phyloP scores from a whole-genome alignment of 495 filamentous ascomycete genomes.

The Beverwykella pulmonaria region DNA sequence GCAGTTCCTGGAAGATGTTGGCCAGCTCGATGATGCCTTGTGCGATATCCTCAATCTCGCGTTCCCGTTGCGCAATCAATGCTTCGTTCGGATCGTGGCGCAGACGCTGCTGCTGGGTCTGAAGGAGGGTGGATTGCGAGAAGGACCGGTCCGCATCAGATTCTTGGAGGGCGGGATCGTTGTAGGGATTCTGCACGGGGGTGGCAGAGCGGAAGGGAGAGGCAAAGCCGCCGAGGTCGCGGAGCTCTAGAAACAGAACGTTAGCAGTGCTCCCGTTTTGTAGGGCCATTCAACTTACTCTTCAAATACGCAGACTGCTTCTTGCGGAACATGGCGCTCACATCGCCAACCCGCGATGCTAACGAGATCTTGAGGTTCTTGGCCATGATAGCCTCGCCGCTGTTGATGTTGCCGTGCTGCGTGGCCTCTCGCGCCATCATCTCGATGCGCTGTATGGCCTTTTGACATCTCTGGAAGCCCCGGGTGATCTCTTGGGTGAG shows the following conservation, averaged over 20 bases:
- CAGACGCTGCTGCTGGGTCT: slow-evolving; percentile 66
- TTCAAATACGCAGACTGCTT: slow-evolving; percentile 96
- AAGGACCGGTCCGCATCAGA: slow-evolving; percentile 89
- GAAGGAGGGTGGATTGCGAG: slow-evolving; percentile 83
- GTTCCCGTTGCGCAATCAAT: slow-evolving; percentile 86
- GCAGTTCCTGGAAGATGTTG: slow-evolving; percentile 94
- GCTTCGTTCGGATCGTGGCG: slow-evolving; percentile 74
- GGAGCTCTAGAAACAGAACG: slow-evolving; percentile 64
- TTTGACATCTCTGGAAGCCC: slow-evolving; percentile 86
- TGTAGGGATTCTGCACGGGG: slow-evolving; percentile 65
- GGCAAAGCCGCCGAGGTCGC: slow-evolving; percentile 69
- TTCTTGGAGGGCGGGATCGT: slow-evolving; percentile 81
- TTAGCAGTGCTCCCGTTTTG: slow-evolving; percentile 8
- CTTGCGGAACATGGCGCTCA: slow-evolving; percentile 89
- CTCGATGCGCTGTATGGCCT: slow-evolving; percentile 82
- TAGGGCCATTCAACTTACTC: slow-evolving; percentile 59
- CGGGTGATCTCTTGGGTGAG: slow-evolving; percentile 88
- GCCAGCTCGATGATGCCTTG: slow-evolving; percentile 96
- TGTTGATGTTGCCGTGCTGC: slow-evolving; percentile 67
- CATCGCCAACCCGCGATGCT: slow-evolving; percentile 84
- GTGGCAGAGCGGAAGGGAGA: slow-evolving; percentile 66
- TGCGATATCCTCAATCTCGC: slow-evolving; percentile 97
- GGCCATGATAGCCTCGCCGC: slow-evolving; percentile 90
- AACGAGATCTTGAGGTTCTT: slow-evolving; percentile 92
- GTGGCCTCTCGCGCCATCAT: slow-evolving; percentile 77